A percentile compares a stretch with the other conserved stretches of the same genome.
Conservation (phyloP, 2,329 filamentous ascomycete genomes). For the Herpotrichia juniperi region DNA sequence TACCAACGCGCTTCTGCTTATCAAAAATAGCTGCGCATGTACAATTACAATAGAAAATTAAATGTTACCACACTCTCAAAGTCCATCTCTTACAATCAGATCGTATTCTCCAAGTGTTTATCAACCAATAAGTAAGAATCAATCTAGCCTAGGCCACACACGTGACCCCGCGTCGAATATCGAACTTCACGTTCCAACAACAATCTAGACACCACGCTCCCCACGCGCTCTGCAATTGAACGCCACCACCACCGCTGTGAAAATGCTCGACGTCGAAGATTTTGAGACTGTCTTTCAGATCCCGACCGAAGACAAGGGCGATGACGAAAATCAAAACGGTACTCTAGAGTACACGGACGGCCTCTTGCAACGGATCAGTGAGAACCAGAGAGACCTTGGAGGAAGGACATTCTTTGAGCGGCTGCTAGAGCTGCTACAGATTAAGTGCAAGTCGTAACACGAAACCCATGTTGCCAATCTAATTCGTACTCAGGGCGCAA, state of each 20-base stretch:
- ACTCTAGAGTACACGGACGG: conserved; percentile 25
- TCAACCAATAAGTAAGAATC: too few relatives aligned
- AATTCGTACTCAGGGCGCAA: conserved; percentile 56
- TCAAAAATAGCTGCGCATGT: background rate
- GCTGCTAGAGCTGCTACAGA: conserved; percentile 71
- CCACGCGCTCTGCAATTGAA: conserved; percentile 8
- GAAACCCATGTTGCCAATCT: background rate
- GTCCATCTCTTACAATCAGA: too few relatives aligned
- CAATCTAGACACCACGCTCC: conserved; percentile 12
- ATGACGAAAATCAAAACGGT: background rate
- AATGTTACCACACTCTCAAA: too few relatives aligned
- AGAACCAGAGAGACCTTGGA: conserved; percentile 69
- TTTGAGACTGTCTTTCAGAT: conserved; percentile 70
- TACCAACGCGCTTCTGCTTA: background rate
- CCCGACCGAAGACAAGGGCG: background rate
- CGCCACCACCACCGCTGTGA: conserved; percentile 8
- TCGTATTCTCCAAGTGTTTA: too few relatives aligned
- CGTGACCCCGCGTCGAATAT: conserved; percentile 22
- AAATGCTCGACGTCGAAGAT: conserved; percentile 69
- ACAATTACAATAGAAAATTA: background rate
- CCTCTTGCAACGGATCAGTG: conserved; percentile 64
- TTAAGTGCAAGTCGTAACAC: conserved; percentile 64
- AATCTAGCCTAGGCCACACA: conserved; percentile 4
- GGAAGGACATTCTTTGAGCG: conserved; percentile 81
- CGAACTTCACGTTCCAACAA: background rate